Percentiles rank a stretch among this genome's conserved stretches.
Evolutionary conservation across 2,329 filamentous ascomycete species (phyloP).

Genomic region (Verticillium zaregamsianum): DNA sequence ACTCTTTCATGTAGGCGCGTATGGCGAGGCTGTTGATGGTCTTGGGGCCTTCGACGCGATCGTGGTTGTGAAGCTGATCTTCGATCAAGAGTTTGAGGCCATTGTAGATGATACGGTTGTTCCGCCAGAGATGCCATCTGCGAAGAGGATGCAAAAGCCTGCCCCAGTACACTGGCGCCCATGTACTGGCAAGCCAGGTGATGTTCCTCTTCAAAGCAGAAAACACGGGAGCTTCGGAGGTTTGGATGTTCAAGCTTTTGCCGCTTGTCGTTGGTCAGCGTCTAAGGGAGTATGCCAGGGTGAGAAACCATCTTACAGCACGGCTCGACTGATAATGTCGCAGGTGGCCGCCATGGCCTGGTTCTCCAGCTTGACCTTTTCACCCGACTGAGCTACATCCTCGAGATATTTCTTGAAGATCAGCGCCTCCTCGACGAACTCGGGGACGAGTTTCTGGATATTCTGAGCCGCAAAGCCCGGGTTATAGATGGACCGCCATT

Average conservation of each 20-base stretch:
- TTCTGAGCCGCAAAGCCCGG: slow-evolving; percentile 33
- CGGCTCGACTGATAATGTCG: slow-evolving; percentile 33
- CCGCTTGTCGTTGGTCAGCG: not conserved
- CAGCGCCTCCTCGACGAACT: slow-evolving; percentile 30
- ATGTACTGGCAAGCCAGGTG: not conserved
- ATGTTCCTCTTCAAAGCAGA: not conserved
- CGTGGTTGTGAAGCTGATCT: not conserved
- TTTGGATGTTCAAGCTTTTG: not conserved
- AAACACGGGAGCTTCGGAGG: not conserved
- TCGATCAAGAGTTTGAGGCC: slow-evolving; percentile 5
- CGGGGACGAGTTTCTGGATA: slow-evolving; percentile 26
- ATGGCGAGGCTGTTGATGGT: slow-evolving; percentile 14
- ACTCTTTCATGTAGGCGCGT: not conserved
- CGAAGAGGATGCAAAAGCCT: not conserved
- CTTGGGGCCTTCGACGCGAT: not conserved
- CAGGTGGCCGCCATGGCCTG: slow-evolving; percentile 32
- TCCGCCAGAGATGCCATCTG: not conserved
- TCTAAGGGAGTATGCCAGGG: too few relatives aligned
- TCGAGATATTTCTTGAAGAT: slow-evolving; percentile 20
- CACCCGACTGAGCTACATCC: not conserved
- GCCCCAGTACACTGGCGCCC: not conserved
- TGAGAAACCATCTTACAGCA: slow-evolving; percentile 15
- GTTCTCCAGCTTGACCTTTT: slow-evolving; percentile 23
- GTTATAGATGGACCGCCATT: slow-evolving; percentile 28
- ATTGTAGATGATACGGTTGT: slow-evolving; percentile 2